Conservation (phyloP, 768 basidiomycete species). For the Boletus pseudopeckii region DNA sequence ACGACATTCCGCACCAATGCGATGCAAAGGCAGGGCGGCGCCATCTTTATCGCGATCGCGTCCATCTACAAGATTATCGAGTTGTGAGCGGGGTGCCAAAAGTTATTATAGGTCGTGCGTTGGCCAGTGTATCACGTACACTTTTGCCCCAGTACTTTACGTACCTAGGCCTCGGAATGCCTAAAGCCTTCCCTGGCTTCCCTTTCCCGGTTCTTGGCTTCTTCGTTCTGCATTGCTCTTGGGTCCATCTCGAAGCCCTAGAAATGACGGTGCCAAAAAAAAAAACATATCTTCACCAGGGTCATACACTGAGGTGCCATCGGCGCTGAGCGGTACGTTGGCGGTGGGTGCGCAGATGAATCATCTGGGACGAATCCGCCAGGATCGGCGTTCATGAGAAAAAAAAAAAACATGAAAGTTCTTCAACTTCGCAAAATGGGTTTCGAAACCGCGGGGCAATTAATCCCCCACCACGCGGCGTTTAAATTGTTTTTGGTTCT, state of each 20-base stretch:
- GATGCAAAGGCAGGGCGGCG: neutral
- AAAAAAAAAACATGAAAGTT: slow-evolving; percentile 7
- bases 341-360: neutral
- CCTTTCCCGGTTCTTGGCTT: neutral
- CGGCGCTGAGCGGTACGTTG: neutral
- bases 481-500: slow-evolving; percentile 13
- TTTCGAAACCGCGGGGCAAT: slow-evolving; percentile 4
- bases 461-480: slow-evolving; percentile 11
- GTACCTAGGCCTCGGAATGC: slow-evolving; percentile 6
- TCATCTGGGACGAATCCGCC: slow-evolving; percentile 5
- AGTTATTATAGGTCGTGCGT: neutral
- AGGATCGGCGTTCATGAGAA: slow-evolving; percentile 14
- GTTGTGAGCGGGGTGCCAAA: neutral
- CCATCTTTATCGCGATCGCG: neutral
- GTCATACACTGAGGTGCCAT: neutral
- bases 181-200: slow-evolving; percentile 5
- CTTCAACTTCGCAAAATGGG: slow-evolving; percentile 7
- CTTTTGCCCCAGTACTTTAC: slow-evolving; percentile 15
- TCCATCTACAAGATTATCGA: neutral
- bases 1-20: neutral
- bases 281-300: neutral
- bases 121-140: slow-evolving; percentile 5
- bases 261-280: neutral
- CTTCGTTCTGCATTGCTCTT: neutral
- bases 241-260: neutral